These are phyloP conservation scores for Nicotiana otophora DNA, from an alignment of 257 asterid species.

Conservation along the genomic window DNA sequence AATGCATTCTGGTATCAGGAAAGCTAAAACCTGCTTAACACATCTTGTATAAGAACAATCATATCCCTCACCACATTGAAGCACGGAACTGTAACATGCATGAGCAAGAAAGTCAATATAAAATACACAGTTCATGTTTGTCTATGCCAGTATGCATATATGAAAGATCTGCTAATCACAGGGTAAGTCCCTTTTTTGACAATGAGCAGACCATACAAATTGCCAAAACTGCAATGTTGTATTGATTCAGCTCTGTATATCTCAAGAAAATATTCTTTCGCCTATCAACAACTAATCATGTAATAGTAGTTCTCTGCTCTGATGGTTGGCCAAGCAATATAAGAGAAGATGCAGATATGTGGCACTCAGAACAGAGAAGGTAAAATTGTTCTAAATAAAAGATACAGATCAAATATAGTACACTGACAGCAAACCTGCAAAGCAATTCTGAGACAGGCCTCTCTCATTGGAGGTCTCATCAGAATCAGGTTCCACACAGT, in stretches of 20 bases:
- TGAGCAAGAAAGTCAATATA: not conserved
- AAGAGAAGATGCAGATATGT: not conserved
- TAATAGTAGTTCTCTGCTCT: not conserved
- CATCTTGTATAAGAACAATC: not conserved
- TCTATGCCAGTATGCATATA: not conserved
- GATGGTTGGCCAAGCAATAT: not conserved
- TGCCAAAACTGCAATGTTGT: not conserved
- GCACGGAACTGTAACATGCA: not conserved
- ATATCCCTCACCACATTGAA: not conserved
- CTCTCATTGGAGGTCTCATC: slow-evolving; percentile 89
- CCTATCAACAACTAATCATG: not conserved
- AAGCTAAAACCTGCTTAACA: not conserved
- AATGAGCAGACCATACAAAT: not conserved
- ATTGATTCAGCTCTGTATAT: not conserved
- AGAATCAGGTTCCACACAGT: slow-evolving; percentile 85
- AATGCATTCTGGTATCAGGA: not conserved
- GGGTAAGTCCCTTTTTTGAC: not conserved
- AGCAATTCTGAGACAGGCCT: slow-evolving; percentile 78
- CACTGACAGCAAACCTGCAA: slow-evolving; percentile 52
- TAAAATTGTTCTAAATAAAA: not conserved
- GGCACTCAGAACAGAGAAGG: not conserved
- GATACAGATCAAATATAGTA: slow-evolving; percentile 13
- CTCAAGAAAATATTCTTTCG: not conserved
- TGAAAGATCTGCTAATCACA: not conserved
- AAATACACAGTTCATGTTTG: not conserved